Evolutionary conservation across 352 stramenopile species (phyloP), one percentile per base, ranked within the genome.

Genomic region (Phytophthora megakarya): DNA sequence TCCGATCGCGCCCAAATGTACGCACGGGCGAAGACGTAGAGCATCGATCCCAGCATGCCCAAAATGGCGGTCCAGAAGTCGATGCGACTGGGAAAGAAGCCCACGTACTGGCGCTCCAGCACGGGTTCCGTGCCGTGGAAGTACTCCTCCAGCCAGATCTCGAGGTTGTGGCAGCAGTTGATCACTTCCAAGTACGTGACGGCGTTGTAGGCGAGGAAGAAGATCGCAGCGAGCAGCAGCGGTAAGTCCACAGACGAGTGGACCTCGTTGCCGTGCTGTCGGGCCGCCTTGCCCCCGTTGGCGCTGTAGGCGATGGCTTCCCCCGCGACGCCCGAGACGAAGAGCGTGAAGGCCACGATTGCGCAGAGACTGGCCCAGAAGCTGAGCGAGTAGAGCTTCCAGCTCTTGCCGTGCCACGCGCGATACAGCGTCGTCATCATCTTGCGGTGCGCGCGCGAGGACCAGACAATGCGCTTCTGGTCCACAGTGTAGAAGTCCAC

Each of bases 361-460:
- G 76, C 84, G 50, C 73, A 80, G 2, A 87, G 53, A 19, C 80
- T 76, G 15, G 68, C 70, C 81, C 82, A 93, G 63, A 91, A 89
- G 69, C 84, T 93, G 28, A 92, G 69, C 60, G 86, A 95, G 59
- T 79, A 76, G 25, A 80, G 26, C 65, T 89, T 88, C 86, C 86
- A 95, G 38, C 59, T 57, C 49, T 83, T 78, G 46, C 70, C 79
- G 59, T 91, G 77, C 80, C 83, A 92, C 22, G 86, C 81, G 49
- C 80, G 74, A 52, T 92, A 82, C 7, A 95, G 81, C 65, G 86
- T 95, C n/a, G 80, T 90, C 81, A 95, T 92, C 76, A 92, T 93
- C 70, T 95, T 95, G 73, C 86, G 86, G 70, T 95, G 86, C 40
- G 84, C 81, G 23, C 86, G 86, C 43, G 86, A 95, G 42, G 82